phyloP scores from a whole-genome alignment of 2,329 filamentous ascomycete species.

The Aulographum hederae region DNA sequence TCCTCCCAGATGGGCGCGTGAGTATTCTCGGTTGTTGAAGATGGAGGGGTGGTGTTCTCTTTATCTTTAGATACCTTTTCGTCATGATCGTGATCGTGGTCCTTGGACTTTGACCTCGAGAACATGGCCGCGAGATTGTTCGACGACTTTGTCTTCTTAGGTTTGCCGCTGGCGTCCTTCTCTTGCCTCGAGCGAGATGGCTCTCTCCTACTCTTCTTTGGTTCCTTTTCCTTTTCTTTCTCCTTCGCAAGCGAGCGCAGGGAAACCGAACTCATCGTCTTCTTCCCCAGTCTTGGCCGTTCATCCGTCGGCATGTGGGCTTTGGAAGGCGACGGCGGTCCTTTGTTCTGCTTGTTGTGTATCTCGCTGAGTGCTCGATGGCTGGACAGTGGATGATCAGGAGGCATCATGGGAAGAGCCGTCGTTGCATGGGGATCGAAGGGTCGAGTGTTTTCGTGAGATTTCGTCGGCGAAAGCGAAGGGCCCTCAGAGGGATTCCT shows the following conservation, averaged over 20 bases:
- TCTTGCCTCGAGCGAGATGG: slow-evolving; percentile 12
- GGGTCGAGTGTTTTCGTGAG: slow-evolving; percentile 3
- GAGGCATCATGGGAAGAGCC: slow-evolving; percentile 25
- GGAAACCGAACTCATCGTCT: slow-evolving; percentile 34
- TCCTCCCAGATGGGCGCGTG: slow-evolving; percentile 66
- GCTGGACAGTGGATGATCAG: slow-evolving; percentile 28
- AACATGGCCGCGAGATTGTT: slow-evolving; percentile 67
- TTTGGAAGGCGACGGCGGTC: slow-evolving; percentile 16
- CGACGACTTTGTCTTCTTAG: slow-evolving; percentile 63
- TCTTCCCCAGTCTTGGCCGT: slow-evolving; percentile 27
- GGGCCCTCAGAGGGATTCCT: slow-evolving; percentile 25
- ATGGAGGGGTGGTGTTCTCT: slow-evolving; percentile 56
- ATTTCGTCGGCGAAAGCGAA: slow-evolving; percentile 13
- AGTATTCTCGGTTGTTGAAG: slow-evolving; percentile 23
- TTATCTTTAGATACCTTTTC: slow-evolving; percentile 46
- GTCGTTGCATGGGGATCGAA: background rate
- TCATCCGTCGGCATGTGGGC: slow-evolving; percentile 18
- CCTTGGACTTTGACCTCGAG: slow-evolving; percentile 55
- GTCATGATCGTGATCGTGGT: slow-evolving; percentile 33
- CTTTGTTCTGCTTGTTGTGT: slow-evolving; percentile 19
- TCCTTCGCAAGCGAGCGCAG: slow-evolving; percentile 32
- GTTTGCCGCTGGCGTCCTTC: slow-evolving; percentile 19
- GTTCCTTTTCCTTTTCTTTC: slow-evolving; percentile 19
- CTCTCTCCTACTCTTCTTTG: no score
- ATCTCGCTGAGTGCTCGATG: slow-evolving; percentile 11